Base-by-base conservation (phyloP, 257 asterid species). In the Echites panduratus region DNA sequence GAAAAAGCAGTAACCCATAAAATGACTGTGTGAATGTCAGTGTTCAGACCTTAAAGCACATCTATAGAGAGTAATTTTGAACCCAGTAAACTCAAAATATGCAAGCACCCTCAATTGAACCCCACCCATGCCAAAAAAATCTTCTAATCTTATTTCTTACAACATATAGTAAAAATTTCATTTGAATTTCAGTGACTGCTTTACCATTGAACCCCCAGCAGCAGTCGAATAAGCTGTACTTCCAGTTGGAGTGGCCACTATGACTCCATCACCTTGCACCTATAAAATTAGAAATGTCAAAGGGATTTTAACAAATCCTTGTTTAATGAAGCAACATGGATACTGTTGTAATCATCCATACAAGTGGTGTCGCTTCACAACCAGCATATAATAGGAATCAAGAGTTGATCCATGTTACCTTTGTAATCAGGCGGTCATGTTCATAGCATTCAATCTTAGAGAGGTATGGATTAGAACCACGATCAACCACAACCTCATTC, bases 231-330 rank as follows among this genome's bases (percentile, higher is more conserved):
- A 95, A 80, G 99, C 99, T 47, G 99, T 95, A 79, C 99, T 95
- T 80, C 99, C 99, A 52, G 98, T 95, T 58, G 99, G 99, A 45
- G 99, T 95, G 70, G 99, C 99, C 58, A 95, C 90, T 80, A 95
- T 95, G 78, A 95, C 97, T 79, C 99, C 99, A 79, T 95, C 99
- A 76, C 96, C 99, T 90, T 95, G 98, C 73, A 95, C 99, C 99
- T 95, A 71, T 27, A 29, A 49, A 43, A 70, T 44, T 12, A 49
- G 35, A 57, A 61, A 20, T 35, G 38, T 44, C 52, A n/a, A n/a
- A 62, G 12, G 29, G 16, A 53, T 10, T 7, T 6, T 57, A 70
- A 32, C 5, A 68, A 62, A 20, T 56, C 64, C 52, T 17, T 44
- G 17, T 45, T 29, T 4, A 62, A 59, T 14, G 20, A 41, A 27